Evolutionary conservation across 2,329 filamentous ascomycete genomes (phyloP), one percentile per base, ranked within the genome.

Genomic region (Neonectria hederae): DNA sequence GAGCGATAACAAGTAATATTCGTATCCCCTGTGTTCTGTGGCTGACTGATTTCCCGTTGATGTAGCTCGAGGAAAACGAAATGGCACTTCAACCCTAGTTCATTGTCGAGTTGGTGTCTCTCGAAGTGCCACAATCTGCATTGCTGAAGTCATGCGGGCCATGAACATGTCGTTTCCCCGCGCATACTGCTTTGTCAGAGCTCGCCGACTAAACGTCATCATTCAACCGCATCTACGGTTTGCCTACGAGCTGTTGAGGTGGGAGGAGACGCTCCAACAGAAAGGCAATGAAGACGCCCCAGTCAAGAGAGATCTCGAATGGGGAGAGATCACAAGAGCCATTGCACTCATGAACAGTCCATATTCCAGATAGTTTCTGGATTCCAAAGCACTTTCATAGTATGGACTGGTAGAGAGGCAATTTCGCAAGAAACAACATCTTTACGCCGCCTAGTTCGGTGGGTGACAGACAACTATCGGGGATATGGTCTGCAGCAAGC

Each of bases 41-140:
- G 17, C 26, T 46, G 17, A 35, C 21, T 2, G 30, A 28, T 62
- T 63, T 53, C 24, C 19, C 46, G n/a, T 51, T 42, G 42, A 14
- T 49, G 59, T 72, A 97, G 96, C 93, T 70, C 89, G 89, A 70
- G 94, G 95, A 38, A 92, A 91, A 75, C 81, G 81, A 40, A 91
- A 92, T 46, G 90, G 91, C 30, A 92, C 88, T 5, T 93, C 95
- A 24, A 98, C 96, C 0, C 85, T 99, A 61, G 96, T 99, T 17
- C 96, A 99, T 77, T 99, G 96, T 77, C 91, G 96, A 19, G 96
- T 99, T 8, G 96, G 96, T 52, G 96, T 99, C 59, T 97, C 94
- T 54, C 89, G 96, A 55, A 97, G 93, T 67, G 96, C 96, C 13
- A 99, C 95, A 2, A 97, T 99, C 66, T 98, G 96, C 77, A 99